Base-by-base conservation (phyloP, 163 green algal species). In the Scenedesmus sp. region DNA sequence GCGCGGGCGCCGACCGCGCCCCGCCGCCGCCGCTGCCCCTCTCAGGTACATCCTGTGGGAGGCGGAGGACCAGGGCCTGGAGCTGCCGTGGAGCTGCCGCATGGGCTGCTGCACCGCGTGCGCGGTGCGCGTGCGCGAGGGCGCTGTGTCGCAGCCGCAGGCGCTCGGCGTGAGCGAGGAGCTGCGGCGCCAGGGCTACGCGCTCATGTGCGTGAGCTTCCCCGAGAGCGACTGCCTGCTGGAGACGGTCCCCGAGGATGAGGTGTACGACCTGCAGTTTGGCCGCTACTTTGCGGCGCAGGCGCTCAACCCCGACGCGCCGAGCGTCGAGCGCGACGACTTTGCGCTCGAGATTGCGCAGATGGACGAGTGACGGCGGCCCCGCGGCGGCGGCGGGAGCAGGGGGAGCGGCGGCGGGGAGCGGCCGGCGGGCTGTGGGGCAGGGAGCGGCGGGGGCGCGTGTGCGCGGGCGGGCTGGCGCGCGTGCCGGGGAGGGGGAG, bases 101-200 rank as follows among this genome's bases (percentile, higher is more conserved):
- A 96, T 98, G 92, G 96, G 96, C 47, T 99, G 96, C 91, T 99
- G 96, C 84, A 99, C 96, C 20, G 90, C 95, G 4, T 99, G 96
- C 72, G 95, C 96, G 3, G 96, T 99, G 24, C 71, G 81, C 28
- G 88, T 98, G 6, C 91, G 89, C 76, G 76, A 87, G 57, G 95
- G 94, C 17, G 78, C 87, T 33, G 81, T 98, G 78, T 85, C 87
- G 56, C 94, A 98, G 79, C 90, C 92, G 44, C 81, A 93, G 83
- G 86, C 88, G 9, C 66, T 93, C 22, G 88, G 88, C 31, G 90
- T 93, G 47, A 86, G 69, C 50, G 63, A 86, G 44, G 85, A 95
- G 83, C 88, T 98, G 20, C 88, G 86, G 66, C 88, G 94, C 36
- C 71, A 93, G 76, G 96, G 96, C 56, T 99, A 98, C 75, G 96